Conservation (phyloP, 257 asterid genomes). For the Echium plantagineum region DNA sequence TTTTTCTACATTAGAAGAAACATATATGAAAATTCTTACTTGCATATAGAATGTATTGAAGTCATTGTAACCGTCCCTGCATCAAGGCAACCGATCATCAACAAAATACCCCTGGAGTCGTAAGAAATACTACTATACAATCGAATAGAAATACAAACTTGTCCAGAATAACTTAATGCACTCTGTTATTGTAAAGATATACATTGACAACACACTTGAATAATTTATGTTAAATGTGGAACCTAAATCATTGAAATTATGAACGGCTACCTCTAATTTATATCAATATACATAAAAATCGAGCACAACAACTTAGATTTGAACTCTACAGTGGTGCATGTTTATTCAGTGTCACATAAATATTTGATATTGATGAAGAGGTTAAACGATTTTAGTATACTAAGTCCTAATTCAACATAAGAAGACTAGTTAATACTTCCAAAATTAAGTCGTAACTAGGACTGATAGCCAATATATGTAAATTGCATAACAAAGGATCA, state of each 20-base stretch:
- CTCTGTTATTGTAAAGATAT: not conserved
- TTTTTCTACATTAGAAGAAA: constrained; percentile 9
- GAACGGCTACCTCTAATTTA: not conserved
- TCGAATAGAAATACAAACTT: not conserved
- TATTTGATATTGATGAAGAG: not conserved
- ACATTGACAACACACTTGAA: not conserved
- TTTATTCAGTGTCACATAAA: too few species aligned
- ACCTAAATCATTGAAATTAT: too few species aligned
- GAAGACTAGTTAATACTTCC: not conserved
- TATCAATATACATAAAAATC: too few species aligned
- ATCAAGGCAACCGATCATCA: constrained; percentile 29
- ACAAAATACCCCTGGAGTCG: constrained; percentile 4
- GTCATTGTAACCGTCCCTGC: constrained; percentile 99
- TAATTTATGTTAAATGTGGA: not conserved
- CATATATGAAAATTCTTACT: constrained; percentile 44
- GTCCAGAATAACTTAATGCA: not conserved
- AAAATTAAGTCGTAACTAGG: not conserved
- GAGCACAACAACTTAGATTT: too few species aligned
- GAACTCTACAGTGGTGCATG: too few species aligned
- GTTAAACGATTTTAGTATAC: not conserved
- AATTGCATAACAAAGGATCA: not conserved
- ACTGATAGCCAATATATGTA: not conserved
- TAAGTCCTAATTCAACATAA: too few species aligned
- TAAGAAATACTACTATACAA: not conserved
- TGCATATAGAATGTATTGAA: constrained; percentile 99